These are phyloP conservation scores for Solanum appendiculatum DNA, from an alignment of 257 asterid genomes.

Conservation along the genomic window DNA sequence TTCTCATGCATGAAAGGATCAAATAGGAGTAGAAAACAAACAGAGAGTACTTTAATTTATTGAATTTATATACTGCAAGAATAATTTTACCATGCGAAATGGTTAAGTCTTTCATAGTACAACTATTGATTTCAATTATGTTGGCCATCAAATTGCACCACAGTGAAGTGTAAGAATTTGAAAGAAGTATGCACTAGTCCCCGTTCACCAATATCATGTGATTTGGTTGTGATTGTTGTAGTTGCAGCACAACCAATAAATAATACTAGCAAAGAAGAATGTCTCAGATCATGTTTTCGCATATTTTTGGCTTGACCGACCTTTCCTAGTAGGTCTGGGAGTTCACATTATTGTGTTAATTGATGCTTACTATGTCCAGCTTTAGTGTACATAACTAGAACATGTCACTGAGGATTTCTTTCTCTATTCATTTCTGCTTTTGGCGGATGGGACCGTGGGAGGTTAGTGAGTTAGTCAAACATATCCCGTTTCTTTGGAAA, in stretches of 20 bases:
- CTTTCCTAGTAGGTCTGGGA: not conserved
- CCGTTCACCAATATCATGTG: not conserved
- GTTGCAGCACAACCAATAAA: not conserved
- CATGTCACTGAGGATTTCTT: not conserved
- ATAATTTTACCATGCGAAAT: not conserved
- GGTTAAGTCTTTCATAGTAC: not conserved
- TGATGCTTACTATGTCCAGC: not conserved
- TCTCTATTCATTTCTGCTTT: not conserved
- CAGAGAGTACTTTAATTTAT: not conserved
- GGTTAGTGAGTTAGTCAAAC: not conserved
- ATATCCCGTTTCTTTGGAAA: not conserved
- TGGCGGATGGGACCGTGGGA: not conserved
- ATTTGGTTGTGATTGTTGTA: not conserved
- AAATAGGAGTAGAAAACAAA: not conserved
- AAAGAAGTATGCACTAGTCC: not conserved
- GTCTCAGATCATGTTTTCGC: not conserved
- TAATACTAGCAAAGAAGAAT: not conserved
- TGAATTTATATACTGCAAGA: not conserved
- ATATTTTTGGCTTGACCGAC: not conserved
- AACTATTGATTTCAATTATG: not conserved
- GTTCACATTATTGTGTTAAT: not conserved
- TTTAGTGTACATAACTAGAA: not conserved
- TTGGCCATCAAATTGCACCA: not conserved
- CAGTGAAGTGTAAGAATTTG: not conserved
- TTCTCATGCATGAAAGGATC: slow-evolving; percentile 11